A percentile compares a stretch with the other conserved stretches of the same genome.
Conservation (phyloP, 768 basidiomycete genomes). For the Lactifluus volemus region DNA sequence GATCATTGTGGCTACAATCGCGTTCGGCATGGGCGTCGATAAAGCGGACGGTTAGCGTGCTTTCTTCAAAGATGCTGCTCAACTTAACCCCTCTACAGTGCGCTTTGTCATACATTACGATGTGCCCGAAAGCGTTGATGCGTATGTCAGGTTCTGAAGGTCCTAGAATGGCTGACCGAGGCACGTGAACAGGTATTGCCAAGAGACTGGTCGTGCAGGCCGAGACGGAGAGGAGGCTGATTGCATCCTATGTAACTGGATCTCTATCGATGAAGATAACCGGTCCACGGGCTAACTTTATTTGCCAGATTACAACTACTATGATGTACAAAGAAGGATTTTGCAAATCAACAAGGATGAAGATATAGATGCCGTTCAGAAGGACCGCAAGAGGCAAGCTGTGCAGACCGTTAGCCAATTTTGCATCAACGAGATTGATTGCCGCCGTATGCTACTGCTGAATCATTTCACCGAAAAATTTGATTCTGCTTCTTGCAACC, state of each 20-base stretch:
- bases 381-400: slow-evolving; percentile 56
- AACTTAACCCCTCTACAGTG: slow-evolving; percentile 36
- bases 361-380: slow-evolving; percentile 41
- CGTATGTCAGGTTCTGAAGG: slow-evolving; percentile 35
- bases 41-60: slow-evolving; percentile 57
- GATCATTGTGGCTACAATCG: slow-evolving; percentile 92
- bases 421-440: slow-evolving; percentile 73
- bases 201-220: slow-evolving; percentile 96
- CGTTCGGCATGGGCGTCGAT: slow-evolving; percentile 97
- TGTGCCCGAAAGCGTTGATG: slow-evolving; percentile 76
- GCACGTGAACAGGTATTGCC: slow-evolving; percentile 55
- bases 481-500: slow-evolving; percentile 51
- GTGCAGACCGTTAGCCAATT: slow-evolving; percentile 67
- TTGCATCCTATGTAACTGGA: slow-evolving; percentile 72
- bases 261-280: not conserved
- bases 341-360: slow-evolving; percentile 49
- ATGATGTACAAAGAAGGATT: slow-evolving; percentile 47
- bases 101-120: slow-evolving; percentile 88
- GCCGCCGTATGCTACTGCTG: slow-evolving; percentile 81
- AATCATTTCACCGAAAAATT: slow-evolving; percentile 85
- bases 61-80: not conserved
- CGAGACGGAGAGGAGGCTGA: slow-evolving; percentile 79
- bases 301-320: slow-evolving; percentile 51
- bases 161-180: slow-evolving; percentile 8
- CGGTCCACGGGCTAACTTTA: not conserved